Evolutionary conservation across 2,329 filamentous ascomycete genomes (phyloP), one percentile per base, ranked within the genome.

Genomic region (Drechslera avenae): DNA sequence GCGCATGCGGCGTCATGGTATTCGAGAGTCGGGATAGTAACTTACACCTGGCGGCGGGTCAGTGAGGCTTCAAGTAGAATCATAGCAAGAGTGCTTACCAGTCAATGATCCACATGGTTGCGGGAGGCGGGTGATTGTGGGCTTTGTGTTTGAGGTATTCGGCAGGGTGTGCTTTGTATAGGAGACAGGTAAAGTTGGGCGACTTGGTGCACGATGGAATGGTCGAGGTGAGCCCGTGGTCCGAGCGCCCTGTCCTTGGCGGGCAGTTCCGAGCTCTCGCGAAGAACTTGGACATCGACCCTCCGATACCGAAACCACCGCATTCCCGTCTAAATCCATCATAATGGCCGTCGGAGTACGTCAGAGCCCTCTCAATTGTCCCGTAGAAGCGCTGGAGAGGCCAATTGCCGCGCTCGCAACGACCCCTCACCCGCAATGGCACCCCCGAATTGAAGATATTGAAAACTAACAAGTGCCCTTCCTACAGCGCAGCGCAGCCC

Each of bases 401-500:
- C 55, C 65, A 61, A 72, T 71, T 68, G 64, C 57, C 51, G 49
- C 71, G 63, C 68, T 69, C 58, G 54, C 63, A 45, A 57, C 45
- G 56, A 46, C 44, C 45, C 57, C 35, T 17, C 50, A 39, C 45
- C 51, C 61, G 55, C 68, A 72, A 71, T 68, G 51, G 63, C 59
- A 50, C 56, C 59, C 64, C 47, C 42, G 37, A 32, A 46, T 17
- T 57, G 54, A 32, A 50, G 50, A 48, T 41, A 41, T 53, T 54
- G 50, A 67, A 66, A 69, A 69, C 69, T 71, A 67, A 75, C 63
- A 39, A 53, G 47, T 40, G 39, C 46, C 48, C 51, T 55, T 55
- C 58, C 57, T 60, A 77, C 78, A 97, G 93, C 89, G 91, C 85
- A 96, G 91, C 86, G 92, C 93, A 83, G 92, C 93, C 79, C 86